Evolutionary conservation across 305 asterid genomes (phyloP).

Genomic region (Caryopteris hybrid): DNA sequence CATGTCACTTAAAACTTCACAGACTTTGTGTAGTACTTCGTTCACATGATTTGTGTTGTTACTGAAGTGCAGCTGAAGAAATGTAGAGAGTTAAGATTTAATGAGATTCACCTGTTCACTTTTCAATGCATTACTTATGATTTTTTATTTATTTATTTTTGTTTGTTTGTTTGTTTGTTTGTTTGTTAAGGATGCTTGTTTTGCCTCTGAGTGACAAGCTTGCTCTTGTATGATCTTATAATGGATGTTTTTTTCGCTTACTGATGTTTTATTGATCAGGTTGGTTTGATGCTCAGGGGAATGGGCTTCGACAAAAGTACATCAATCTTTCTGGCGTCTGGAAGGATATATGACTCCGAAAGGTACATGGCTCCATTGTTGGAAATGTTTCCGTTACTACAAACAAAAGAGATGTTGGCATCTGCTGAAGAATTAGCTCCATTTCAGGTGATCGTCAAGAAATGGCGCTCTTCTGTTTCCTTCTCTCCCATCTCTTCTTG

Average conservation of each 20-base stretch:
- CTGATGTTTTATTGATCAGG: conserved; percentile 51
- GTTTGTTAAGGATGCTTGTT: neutral
- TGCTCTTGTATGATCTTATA: conserved; percentile 3
- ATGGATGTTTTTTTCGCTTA: conserved; percentile 5
- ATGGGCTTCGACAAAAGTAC: conserved; percentile 92
- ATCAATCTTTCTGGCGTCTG: conserved; percentile 87
- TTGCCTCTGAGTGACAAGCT: neutral
- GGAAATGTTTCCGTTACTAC: conserved; percentile 92
- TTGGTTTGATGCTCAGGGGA: conserved; percentile 96
- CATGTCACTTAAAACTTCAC: too few species aligned
- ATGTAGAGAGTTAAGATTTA: too few species aligned
- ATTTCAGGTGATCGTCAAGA: conserved; percentile 61
- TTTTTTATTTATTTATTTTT: too few species aligned
- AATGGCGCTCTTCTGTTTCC: neutral
- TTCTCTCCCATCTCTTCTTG: neutral
- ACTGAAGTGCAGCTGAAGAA: neutral
- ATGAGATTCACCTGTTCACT: too few species aligned
- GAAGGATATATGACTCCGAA: conserved; percentile 86
- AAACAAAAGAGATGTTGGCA: conserved; percentile 89
- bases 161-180: too few species aligned
- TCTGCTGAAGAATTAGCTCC: conserved; percentile 81
- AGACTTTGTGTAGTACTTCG: neutral
- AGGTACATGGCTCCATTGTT: conserved; percentile 88
- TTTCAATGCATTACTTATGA: too few species aligned
- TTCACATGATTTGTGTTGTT: neutral